A percentile compares a stretch with the other conserved stretches of the same genome.
phyloP scores from a whole-genome alignment of 2,329 filamentous ascomycete genomes.

The Ilyonectria destructans region DNA sequence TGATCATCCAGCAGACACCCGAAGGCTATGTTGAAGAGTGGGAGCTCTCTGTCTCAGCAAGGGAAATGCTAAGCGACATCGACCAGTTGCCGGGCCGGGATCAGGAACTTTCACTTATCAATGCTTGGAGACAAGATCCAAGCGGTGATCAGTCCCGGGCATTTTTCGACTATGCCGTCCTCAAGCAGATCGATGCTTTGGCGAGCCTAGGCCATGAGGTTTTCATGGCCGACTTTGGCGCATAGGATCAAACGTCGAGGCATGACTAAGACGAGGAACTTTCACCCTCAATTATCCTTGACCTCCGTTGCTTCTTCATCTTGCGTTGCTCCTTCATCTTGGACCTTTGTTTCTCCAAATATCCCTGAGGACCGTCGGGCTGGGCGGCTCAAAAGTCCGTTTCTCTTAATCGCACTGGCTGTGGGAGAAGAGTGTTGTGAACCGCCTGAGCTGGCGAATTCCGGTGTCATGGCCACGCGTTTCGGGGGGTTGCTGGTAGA shows the following conservation, averaged over 20 bases:
- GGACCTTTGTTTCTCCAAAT: conserved; percentile 11
- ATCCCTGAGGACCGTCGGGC: conserved; percentile 27
- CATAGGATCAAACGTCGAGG: neutral
- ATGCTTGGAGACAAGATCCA: conserved; percentile 61
- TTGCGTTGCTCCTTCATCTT: conserved; percentile 4
- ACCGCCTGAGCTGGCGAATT: conserved; percentile 35
- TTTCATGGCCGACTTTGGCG: conserved; percentile 59
- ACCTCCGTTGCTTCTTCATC: conserved; percentile 1
- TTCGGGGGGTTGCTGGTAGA: conserved; percentile 42
- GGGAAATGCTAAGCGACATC: conserved; percentile 66
- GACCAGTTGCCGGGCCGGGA: conserved; percentile 63
- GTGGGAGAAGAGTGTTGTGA: conserved; percentile 41
- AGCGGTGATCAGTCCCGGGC: conserved; percentile 56
- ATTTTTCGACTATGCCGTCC: conserved; percentile 67
- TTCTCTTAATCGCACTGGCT: conserved; percentile 24
- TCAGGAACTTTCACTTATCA: conserved; percentile 61
- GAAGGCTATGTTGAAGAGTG: conserved; percentile 63
- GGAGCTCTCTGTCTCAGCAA: conserved; percentile 62
- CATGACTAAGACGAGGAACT: neutral
- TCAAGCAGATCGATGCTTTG: conserved; percentile 64
- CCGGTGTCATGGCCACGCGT: conserved; percentile 46
- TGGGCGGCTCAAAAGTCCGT: conserved; percentile 22
- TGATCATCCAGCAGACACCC: conserved; percentile 62
- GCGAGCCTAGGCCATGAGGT: conserved; percentile 63
- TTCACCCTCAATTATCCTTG: neutral